Base-by-base conservation (phyloP, 139 green algal species). In the Volvox reticuliferus region DNA sequence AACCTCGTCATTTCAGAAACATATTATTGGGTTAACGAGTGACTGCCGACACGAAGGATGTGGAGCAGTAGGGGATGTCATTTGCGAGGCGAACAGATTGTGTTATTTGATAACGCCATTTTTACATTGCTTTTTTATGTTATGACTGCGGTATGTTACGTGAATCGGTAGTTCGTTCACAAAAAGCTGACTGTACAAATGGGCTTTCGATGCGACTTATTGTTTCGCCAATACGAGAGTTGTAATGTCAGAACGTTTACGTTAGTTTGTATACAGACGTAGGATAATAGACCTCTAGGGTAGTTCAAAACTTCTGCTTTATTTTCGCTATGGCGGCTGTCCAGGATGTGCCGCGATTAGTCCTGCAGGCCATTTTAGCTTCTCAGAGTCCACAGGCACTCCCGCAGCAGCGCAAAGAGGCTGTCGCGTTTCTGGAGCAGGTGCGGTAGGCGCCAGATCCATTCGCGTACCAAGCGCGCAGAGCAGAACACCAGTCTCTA, bases 391-490 rank as follows among this genome's bases (percentile, higher is more conserved):
- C 85, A 50, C 37, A 61, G 16, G 82, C 89, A 22, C 73, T 50
- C 26, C 86, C 80, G 13, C 86, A 93, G 86, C 89, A 93, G 80
- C 92, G 92, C 22, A 89, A 91, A 21, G 92, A 94, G 32, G 92
- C 92, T 5, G 92, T 94, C 30, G 65, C 75, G n/a, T 91, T 94
- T 26, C 89, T 94, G 28, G 92, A 94, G 78, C 89, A 93, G 86
- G 89, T 94, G 68, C 1, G 83, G 30, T 22, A 32, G 28, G 30
- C 36, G 24, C 32, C 18, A 78, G n/a, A 87, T 83, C 62, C 75
- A 5, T 67, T 91, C 35, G 28, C 28, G 28, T 6, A 67, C 44
- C 44, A 55, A 55, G 44, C 44, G 44, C 44, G 9, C 44, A 55
- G 44, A 9, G 9, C 44, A 55, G 44, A 55, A 55, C 44, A 55